phyloP scores from a whole-genome alignment of 495 filamentous ascomycete genomes.

The Trichodelitschia bisporula region DNA sequence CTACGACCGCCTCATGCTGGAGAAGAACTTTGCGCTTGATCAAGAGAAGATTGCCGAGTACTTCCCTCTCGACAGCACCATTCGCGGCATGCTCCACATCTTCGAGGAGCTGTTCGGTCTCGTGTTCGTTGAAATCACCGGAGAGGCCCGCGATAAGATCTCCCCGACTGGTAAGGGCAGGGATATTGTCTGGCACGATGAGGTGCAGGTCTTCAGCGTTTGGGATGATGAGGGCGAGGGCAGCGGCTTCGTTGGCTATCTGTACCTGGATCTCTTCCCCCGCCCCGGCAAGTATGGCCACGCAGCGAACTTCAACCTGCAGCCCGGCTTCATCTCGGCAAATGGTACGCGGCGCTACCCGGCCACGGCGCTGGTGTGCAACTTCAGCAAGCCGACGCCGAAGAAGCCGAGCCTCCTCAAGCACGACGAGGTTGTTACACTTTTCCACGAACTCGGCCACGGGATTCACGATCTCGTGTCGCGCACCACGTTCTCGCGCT shows the following conservation, averaged over 20 bases:
- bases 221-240: conserved; percentile 45
- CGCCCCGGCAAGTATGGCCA: conserved; percentile 40
- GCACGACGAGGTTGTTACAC: conserved; percentile 43
- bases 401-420: conserved; percentile 47
- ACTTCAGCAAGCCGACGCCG: conserved; percentile 43
- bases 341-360: conserved; percentile 38
- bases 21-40: conserved; percentile 73
- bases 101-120: conserved; percentile 88
- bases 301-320: conserved; percentile 24
- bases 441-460: conserved; percentile 55
- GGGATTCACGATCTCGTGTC: conserved; percentile 52
- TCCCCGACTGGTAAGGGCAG: conserved; percentile 31
- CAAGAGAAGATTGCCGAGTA: conserved; percentile 80
- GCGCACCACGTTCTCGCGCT: conserved; percentile 39
- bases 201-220: conserved; percentile 43
- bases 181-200: conserved; percentile 48
- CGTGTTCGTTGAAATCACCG: conserved; percentile 60
- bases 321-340: conserved; percentile 30
- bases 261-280: conserved; percentile 45
- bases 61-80: conserved; percentile 68
- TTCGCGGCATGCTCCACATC: conserved; percentile 77
- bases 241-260: conserved; percentile 40
- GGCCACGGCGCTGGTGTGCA: conserved; percentile 45
- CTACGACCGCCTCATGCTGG: conserved; percentile 81
- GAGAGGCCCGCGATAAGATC: conserved; percentile 29